These are phyloP conservation scores for Pythium phragmitis DNA, from an alignment of 352 stramenopile genomes.

Conservation along the genomic window DNA sequence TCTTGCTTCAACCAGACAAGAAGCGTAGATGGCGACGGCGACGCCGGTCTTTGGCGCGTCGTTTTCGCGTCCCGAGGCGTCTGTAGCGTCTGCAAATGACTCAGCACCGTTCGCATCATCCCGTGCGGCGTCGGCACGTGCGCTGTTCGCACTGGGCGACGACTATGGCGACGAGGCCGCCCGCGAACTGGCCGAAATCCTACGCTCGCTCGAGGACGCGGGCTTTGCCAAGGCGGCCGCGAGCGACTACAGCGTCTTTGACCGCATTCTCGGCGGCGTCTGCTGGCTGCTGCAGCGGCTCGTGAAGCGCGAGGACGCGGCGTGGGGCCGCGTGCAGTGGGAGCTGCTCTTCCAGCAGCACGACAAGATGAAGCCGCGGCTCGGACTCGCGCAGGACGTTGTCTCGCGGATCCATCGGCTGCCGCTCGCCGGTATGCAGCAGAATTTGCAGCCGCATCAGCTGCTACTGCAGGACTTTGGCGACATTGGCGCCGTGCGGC, in stretches of 20 bases:
- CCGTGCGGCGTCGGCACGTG: conserved; percentile 2
- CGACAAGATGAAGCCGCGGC: conserved; percentile 60
- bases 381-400: conserved; percentile 66
- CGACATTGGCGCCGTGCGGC: conserved; percentile 56
- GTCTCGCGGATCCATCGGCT: conserved; percentile 46
- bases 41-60: background rate
- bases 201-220: conserved; percentile 33
- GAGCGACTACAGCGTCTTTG: conserved; percentile 50
- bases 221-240: conserved; percentile 49
- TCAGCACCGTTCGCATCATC: conserved; percentile 8
- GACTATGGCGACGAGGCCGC: conserved; percentile 24
- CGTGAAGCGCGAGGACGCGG: conserved; percentile 46
- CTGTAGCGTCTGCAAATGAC: background rate
- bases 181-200: conserved; percentile 28
- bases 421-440: conserved; percentile 23
- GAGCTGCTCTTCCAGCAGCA: conserved; percentile 64
- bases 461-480: conserved; percentile 78
- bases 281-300: conserved; percentile 63
- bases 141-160: conserved; percentile 19
- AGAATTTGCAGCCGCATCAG: conserved; percentile 63
- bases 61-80: background rate
- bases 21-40: background rate
- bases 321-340: conserved; percentile 54
- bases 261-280: conserved; percentile 57
- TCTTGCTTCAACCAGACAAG: background rate